Conservation (phyloP, 805 yeast genomes). For the Wickerhamiella bombiphila region DNA sequence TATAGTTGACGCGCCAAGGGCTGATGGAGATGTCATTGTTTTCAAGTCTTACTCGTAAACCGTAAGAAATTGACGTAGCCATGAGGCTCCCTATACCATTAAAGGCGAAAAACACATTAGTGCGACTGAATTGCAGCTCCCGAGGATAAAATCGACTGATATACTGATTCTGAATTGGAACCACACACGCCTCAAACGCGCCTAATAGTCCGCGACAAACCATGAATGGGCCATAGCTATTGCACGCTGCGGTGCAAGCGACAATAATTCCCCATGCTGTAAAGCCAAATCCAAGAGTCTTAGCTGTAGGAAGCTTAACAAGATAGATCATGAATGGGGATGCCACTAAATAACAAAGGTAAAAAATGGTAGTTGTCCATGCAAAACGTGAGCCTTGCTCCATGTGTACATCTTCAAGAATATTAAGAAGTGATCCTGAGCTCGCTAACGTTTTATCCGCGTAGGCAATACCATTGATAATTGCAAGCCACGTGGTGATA, state of each 20-base stretch:
- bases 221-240: constrained; percentile 32
- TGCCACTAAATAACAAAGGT: constrained; percentile 48
- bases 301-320: constrained; percentile 46
- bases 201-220: constrained; percentile 36
- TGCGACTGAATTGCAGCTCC: constrained; percentile 32
- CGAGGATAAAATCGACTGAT: constrained; percentile 45
- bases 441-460: constrained; percentile 25
- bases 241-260: constrained; percentile 32
- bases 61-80: constrained; percentile 17
- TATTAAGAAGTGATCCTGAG: no score
- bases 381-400: constrained; percentile 26
- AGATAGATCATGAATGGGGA: constrained; percentile 20
- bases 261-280: constrained; percentile 45
- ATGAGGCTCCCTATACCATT: constrained; percentile 31
- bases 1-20: constrained; percentile 51
- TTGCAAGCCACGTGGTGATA: constrained; percentile 6
- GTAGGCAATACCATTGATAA: constrained; percentile 7
- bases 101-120: constrained; percentile 30
- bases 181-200: constrained; percentile 35
- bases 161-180: constrained; percentile 42
- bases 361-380: constrained; percentile 48
- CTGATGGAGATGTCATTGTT: constrained; percentile 13
- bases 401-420: constrained; percentile 33
- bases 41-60: constrained; percentile 8
- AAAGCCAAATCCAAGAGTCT: constrained; percentile 30